Evolutionary conservation across 2,329 filamentous ascomycete genomes (phyloP), one percentile per base, ranked within the genome.

Genomic region (Trematosphaeria pertusa): DNA sequence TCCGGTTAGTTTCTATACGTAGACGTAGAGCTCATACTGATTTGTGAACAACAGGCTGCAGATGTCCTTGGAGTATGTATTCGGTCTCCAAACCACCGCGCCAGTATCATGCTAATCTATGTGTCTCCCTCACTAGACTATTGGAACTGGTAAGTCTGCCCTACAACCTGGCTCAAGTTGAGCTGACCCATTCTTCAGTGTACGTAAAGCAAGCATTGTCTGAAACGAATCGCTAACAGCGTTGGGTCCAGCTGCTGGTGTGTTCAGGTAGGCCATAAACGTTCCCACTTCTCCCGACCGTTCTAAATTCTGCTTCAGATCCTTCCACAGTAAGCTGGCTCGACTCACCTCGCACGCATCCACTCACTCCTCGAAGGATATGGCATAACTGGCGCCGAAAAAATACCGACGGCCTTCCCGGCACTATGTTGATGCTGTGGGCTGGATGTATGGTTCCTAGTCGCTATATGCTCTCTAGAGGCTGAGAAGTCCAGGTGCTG

Each of bases 401-500:
- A 61, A 78, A 76, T 49, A 86, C 83, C 0, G 82, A 86, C 30
- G 84, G 84, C 2, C 69, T 87, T 2, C 84, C 84, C 0, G 76
- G 75, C 0, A 58, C 69, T 15, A 87, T 87, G 83, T 80, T 86
- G 74, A 81, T 86, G 51, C 65, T 86, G 1, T 87, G 84, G 83
- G 82, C 80, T n/a, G 61, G 77, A 22, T 83, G 82, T 78, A 64
- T 54, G 37, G 15, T 32, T 14, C 37, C 28, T n/a, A n/a, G n/a
- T n/a, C n/a, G n/a, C n/a, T n/a, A n/a, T n/a, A n/a, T n/a, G n/a
- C n/a, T n/a, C n/a, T n/a, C n/a, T n/a, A n/a, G n/a, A n/a, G n/a
- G 19, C 54, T 61, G 32, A 58, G 47, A 36, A 44, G 34, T 12
- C n/a, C 40, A 69, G 68, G 66, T 14, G 65, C 64, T 17, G 74